Percentiles rank a stretch among this genome's conserved stretches.
phyloP scores from a whole-genome alignment of 2,329 filamentous ascomycete genomes.

The Rhinocladiella similis region DNA sequence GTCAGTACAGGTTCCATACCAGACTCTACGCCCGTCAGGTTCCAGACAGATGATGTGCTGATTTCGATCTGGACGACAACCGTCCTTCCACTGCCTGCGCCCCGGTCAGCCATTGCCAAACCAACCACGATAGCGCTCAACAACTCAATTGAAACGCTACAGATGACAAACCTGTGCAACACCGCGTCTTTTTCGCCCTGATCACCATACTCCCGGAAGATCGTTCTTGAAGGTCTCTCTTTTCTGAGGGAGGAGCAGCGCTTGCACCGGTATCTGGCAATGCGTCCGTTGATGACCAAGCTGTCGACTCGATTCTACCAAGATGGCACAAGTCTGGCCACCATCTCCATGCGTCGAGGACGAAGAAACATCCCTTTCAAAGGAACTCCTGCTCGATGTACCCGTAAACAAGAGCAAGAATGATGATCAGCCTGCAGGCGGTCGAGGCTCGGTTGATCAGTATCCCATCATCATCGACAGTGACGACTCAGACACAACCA shows the following conservation, averaged over 20 bases:
- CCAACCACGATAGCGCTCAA: conserved; percentile 14
- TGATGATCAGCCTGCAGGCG: conserved; percentile 30
- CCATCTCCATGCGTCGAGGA: conserved; percentile 48
- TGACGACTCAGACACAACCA: conserved; percentile 19
- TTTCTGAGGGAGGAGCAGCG: background rate
- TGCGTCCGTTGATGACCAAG: conserved; percentile 12
- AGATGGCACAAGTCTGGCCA: conserved; percentile 35
- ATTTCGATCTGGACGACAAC: conserved; percentile 24
- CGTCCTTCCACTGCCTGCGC: conserved; percentile 18
- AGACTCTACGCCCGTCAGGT: conserved; percentile 8
- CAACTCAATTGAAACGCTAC: conserved; percentile 4
- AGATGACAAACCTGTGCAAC: conserved; percentile 13
- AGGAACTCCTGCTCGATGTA: conserved; percentile 38
- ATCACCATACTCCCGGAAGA: background rate
- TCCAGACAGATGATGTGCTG: conserved; percentile 15
- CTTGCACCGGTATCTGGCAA: conserved; percentile 5
- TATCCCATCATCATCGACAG: conserved; percentile 43
- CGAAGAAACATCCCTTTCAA: conserved; percentile 42
- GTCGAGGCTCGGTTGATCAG: conserved; percentile 45
- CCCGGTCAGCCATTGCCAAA: conserved; percentile 17
- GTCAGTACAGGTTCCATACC: background rate
- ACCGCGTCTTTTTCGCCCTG: background rate
- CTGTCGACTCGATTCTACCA: conserved; percentile 12
- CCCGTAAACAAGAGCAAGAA: conserved; percentile 27
- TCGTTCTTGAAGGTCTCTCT: background rate